phyloP scores from a whole-genome alignment of 2,329 filamentous ascomycete species.

The Dactylonectria macrodidyma region DNA sequence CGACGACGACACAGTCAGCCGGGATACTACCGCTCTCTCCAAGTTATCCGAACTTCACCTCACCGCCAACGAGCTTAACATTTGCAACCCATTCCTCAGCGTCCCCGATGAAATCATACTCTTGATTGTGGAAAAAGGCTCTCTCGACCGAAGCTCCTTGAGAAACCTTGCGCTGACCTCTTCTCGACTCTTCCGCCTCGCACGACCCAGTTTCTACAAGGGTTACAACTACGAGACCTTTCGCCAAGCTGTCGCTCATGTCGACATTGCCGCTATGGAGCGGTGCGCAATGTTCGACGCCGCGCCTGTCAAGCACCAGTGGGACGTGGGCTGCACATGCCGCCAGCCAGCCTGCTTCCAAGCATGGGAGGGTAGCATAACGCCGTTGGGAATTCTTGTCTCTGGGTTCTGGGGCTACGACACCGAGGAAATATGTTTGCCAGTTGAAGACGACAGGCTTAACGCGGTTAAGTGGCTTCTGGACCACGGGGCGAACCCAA shows the following conservation, averaged over 20 bases:
- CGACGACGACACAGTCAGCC: background rate
- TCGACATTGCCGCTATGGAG: constrained; percentile 2
- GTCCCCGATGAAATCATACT: constrained; percentile 22
- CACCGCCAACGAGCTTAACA: background rate
- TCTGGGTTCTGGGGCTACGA: constrained; percentile 10
- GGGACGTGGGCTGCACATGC: too few species aligned
- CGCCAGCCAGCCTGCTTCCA: too few species aligned
- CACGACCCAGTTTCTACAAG: constrained; percentile 4
- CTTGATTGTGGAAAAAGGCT: background rate
- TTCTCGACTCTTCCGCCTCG: background rate
- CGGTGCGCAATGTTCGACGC: constrained; percentile 13
- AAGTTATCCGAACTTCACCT: background rate
- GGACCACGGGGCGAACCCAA: background rate
- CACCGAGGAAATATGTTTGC: too few species aligned
- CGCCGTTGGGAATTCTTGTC: constrained; percentile 8
- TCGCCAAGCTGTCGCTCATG: background rate
- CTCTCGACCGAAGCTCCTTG: background rate
- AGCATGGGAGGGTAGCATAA: background rate
- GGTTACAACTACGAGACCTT: background rate
- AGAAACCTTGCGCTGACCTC: constrained; percentile 15
- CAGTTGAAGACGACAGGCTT: too few species aligned
- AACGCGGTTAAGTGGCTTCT: background rate
- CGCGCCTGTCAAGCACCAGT: background rate
- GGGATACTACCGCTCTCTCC: background rate
- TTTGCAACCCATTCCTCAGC: background rate